Base-by-base conservation (phyloP, 495 filamentous ascomycete genomes). In the Neurospora sp. region DNA sequence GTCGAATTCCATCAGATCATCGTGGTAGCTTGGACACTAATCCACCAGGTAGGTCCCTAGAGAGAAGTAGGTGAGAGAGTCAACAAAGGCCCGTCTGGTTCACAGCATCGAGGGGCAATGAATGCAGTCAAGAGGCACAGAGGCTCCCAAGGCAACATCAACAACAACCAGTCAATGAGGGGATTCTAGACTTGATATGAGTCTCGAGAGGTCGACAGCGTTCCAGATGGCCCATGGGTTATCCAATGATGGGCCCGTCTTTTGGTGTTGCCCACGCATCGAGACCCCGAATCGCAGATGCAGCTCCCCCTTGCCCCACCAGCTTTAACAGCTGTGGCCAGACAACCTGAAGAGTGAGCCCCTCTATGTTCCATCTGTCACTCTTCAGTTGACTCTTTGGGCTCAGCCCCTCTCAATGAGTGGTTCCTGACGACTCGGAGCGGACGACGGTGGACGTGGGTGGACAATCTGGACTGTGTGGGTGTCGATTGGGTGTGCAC, bases 331-430 rank as follows among this genome's bases (percentile, higher is more conserved):
- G 73, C 68, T 70, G 75, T 69, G 75, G 72, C 73, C 75, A 74
- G 70, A 18, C 12, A 40, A 45, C 9, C 39, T 40, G 39, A 40
- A 41, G 40, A 53, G 45, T 44, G 73, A 70, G 61, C 72, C 75
- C 75, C 75, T 76, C 75, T 59, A 76, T 72, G 53, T 65, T 65
- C 53, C 48, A 61, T 61, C 48, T 53, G 22, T 59, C 48, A 59
- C 20, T 45, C 44, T 20, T 61, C 12, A 61, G 53, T 61, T 61
- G 53, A 35, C 53, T 61, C 53, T 48, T 48, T 61, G 22, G 53
- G 22, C 53, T 61, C 53, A 61, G 53, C 53, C 53, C 12, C 53
- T 61, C 53, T 35, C 22, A 31, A 7, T 14, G 53, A 61, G 53
- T 61, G 53, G 53, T 65, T 65, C 53, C 53, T 65, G 53, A 27